Evolutionary conservation across 2,329 filamentous ascomycete species (phyloP).

Genomic region (Aspergillus quadricinctus): DNA sequence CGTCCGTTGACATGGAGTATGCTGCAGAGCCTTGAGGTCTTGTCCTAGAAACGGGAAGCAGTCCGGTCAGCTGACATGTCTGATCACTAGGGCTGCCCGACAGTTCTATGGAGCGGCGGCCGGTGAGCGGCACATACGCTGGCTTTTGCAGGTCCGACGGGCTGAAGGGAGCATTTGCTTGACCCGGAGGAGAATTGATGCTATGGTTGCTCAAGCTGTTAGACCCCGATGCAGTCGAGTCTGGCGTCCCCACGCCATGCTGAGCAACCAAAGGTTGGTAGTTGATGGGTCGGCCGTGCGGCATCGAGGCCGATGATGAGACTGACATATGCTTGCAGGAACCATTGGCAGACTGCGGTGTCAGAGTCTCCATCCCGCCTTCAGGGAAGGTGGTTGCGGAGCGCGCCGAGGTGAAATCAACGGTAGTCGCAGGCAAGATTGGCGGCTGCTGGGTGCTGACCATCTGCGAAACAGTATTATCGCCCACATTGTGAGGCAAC

Average conservation of each 20-base stretch:
- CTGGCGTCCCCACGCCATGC: constrained; percentile 15
- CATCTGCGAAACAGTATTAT: constrained; percentile 17
- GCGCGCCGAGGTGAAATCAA: constrained; percentile 4
- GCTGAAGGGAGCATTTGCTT: constrained; percentile 24
- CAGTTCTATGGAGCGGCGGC: constrained; percentile 9
- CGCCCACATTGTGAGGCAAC: constrained; percentile 13
- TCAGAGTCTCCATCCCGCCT: constrained; percentile 7
- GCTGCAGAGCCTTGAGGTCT: constrained; percentile 9
- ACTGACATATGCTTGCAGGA: constrained; percentile 19
- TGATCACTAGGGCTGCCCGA: constrained; percentile 15
- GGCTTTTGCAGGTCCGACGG: constrained; percentile 18
- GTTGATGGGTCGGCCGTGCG: constrained; percentile 14
- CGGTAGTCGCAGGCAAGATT: constrained; percentile 7
- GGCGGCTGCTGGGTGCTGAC: constrained; percentile 1
- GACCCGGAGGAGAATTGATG: constrained; percentile 24
- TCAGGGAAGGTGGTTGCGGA: constrained; percentile 1
- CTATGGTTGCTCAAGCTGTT: constrained; percentile 25
- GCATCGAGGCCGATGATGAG: constrained; percentile 26
- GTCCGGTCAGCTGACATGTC: constrained; percentile 8
- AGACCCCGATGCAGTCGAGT: constrained; percentile 23
- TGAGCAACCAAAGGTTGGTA: constrained; percentile 27
- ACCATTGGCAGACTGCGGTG: constrained; percentile 8
- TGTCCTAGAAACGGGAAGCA: constrained; percentile 8
- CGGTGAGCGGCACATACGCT: constrained; percentile 14
- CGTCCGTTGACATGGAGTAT: constrained; percentile 17